Evolutionary conservation across 495 filamentous ascomycete species (phyloP).

Genomic region (Neurospora africana): DNA sequence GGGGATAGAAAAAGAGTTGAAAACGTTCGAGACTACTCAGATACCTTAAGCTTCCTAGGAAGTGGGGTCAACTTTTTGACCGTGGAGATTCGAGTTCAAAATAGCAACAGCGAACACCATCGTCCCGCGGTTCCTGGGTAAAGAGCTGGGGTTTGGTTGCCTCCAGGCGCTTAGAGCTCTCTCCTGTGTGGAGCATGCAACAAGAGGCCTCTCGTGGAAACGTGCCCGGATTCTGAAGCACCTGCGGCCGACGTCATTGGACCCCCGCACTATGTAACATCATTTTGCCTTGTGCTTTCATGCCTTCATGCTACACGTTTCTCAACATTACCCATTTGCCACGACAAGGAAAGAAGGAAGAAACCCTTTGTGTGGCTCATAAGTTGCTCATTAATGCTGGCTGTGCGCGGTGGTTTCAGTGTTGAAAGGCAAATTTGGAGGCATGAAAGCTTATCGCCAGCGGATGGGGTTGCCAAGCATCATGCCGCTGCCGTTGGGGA

Average conservation of each 20-base stretch:
- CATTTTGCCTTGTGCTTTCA: neutral
- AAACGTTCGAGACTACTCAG: neutral
- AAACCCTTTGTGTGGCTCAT: neutral
- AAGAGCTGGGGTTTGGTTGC: neutral
- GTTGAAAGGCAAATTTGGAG: neutral
- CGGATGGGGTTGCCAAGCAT: neutral
- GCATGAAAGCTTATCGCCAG: neutral
- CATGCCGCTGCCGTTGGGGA: neutral
- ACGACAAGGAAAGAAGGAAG: neutral
- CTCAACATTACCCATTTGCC: neutral
- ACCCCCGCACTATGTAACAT: neutral
- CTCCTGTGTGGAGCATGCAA: conserved; percentile 21
- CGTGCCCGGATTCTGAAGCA: neutral
- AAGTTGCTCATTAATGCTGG: neutral
- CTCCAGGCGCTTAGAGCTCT: conserved; percentile 24
- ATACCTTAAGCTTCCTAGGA: neutral
- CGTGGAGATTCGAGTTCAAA: conserved; percentile 12
- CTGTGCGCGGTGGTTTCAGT: neutral
- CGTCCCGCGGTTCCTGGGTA: conserved; percentile 13
- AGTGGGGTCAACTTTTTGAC: conserved; percentile 8
- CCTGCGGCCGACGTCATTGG: conserved; percentile 25
- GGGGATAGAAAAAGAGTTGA: neutral
- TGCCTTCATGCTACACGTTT: neutral
- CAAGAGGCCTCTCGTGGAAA: conserved; percentile 18
- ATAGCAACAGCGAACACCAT: conserved; percentile 18